Evolutionary conservation across 148 eudicot genomes (phyloP).

Genomic region (Nepenthes gracilis): DNA sequence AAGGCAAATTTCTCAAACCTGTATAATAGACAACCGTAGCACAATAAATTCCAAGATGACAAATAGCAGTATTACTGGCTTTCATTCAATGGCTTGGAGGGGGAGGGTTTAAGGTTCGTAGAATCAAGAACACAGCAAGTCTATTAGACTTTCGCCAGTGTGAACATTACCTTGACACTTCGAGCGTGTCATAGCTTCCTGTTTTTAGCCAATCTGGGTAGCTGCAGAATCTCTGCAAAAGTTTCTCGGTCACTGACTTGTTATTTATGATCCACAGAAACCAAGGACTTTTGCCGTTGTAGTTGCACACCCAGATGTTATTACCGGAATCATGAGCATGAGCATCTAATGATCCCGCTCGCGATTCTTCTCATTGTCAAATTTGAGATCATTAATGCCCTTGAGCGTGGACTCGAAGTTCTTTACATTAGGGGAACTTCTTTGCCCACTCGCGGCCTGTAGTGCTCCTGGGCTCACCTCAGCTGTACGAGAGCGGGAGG

Average conservation of each 20-base stretch:
- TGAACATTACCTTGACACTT: no score
- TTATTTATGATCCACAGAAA: background rate
- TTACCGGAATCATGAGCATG: background rate
- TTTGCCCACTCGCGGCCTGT: slow-evolving; percentile 48
- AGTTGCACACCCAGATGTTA: background rate
- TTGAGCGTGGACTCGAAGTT: slow-evolving; percentile 59
- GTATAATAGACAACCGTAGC: no score
- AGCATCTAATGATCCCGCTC: slow-evolving; percentile 1
- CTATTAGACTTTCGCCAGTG: no score
- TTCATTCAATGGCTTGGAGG: no score
- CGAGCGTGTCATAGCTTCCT: no score
- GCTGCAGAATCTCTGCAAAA: background rate
- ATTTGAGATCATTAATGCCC: slow-evolving; percentile 57
- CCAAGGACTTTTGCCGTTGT: background rate
- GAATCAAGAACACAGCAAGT: no score
- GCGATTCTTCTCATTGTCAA: slow-evolving; percentile 50
- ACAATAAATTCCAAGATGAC: no score
- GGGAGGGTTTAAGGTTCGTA: no score
- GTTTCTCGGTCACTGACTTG: background rate
- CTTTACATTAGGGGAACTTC: slow-evolving; percentile 36
- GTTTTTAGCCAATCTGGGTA: background rate
- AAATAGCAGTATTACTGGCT: no score
- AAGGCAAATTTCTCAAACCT: no score
- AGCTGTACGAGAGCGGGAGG: slow-evolving; percentile 31
- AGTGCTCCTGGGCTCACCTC: slow-evolving; percentile 47